Base-by-base conservation (phyloP, 768 basidiomycete genomes). In the Boletellus ananas region DNA sequence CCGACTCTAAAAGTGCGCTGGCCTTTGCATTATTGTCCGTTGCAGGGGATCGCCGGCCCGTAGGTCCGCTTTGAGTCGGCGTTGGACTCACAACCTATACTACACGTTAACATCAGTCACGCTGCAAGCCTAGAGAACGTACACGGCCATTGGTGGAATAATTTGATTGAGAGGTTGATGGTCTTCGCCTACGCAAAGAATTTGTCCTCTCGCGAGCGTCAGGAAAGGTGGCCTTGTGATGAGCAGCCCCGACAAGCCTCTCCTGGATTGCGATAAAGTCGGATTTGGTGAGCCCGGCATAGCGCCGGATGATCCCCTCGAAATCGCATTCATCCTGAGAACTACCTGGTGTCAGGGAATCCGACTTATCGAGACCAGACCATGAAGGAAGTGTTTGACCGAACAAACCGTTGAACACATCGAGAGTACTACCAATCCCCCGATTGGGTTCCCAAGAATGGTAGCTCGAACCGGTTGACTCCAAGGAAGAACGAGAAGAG, bases 131-230 rank as follows among this genome's bases (percentile, higher is more conserved):
- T 50, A 20, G 41, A 41, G 31, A 12, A 62, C 72, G 40, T 52
- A 78, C 76, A 47, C 78, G 74, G n/a, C 77, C 79, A 47, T 72
- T 76, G 39, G 68, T 69, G 1, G 83, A 84, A 60, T 88, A 85
- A 59, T 81, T 85, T 11, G 87, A 87, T 66, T 90, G 87, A n/a
- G 89, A 88, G 13, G 85, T 88, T 1, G 88, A 90, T 11, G 87
- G 87, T 34, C 88, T 76, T 43, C 90, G 78, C 54, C 81, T 80
- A 49, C 88, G 76, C 56, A 88, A 71, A n/a, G 88, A 90, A 45
- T 80, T 82, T 0, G 78, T 72, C 40, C 87, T 80, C 57, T 82
- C 80, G 11, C 80, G 80, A 34, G 73, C 64, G 54, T 86, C 84
- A 9, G 79, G 76, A 43, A 73, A 76, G 14, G 72, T 71, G 36